Evolutionary conservation across 768 basidiomycete species (phyloP), one percentile per base, ranked within the genome.

Genomic region (Naganishia antarctica): DNA sequence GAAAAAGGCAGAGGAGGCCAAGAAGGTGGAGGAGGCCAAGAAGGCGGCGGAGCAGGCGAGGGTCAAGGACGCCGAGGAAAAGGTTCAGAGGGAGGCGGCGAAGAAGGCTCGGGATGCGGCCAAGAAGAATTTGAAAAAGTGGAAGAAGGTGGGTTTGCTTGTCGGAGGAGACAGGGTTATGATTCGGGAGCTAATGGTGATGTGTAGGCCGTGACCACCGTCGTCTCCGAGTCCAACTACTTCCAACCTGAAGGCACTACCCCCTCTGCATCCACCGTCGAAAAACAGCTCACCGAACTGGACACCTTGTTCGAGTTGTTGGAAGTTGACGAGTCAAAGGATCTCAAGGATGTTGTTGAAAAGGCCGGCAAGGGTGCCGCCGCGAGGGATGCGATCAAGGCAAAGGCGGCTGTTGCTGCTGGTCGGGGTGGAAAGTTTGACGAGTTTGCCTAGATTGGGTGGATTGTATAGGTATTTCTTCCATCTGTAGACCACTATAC

Each of bases 11-110:
- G 82, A 81, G 61, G 82, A 78, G 9, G 82, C 84, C 43, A 80
- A 75, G 75, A 80, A 78, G 65, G 81, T 81, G 69, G 74, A 72
- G 61, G 60, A 66, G 15, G 68, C 68, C 60, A 78, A 78, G 62
- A 87, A 86, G 76, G 80, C 79, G 34, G 86, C 86, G 66, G 86
- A 85, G 64, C 85, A 89, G 75, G 86, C 85, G 70, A 85, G 85
- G 75, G 79, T 80, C 72, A 75, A 75, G 41, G 63, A 61, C 6
- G 74, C 77, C 64, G 72, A 73, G 59, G 74, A 73, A 60, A 79
- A 78, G 69, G 73, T 67, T 12, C 72, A 74, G 23, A 68, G 73
- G 47, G 76, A 77, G 70, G 78, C 80, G n/a, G 82, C 80, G 72
- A 85, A 82, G 73, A 89, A 87, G 69, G 80, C 80, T 70, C 89